phyloP scores from a whole-genome alignment of 805 yeast species.

The Suhomyces xylopsoci region DNA sequence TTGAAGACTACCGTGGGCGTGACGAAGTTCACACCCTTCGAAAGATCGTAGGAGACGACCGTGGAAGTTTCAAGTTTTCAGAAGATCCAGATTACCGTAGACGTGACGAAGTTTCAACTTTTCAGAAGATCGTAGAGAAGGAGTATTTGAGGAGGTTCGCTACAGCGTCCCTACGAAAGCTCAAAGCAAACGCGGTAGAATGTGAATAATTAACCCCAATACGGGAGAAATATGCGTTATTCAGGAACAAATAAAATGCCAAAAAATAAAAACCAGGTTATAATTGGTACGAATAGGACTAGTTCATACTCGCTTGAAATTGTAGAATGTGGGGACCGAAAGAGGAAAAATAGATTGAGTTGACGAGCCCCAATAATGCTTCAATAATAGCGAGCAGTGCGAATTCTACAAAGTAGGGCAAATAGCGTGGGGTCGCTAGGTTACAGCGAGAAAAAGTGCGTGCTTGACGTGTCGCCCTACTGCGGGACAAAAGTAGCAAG shows the following conservation, averaged over 20 bases:
- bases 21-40: no score
- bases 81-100: no score
- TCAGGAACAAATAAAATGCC: background rate
- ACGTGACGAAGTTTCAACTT: background rate
- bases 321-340: background rate
- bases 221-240: background rate
- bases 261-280: background rate
- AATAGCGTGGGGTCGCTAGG: background rate
- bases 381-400: background rate
- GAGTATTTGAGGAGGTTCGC: background rate
- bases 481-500: background rate
- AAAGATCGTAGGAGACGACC: no score
- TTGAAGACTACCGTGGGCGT: no score
- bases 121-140: background rate
- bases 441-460: background rate
- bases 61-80: no score
- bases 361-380: background rate
- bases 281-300: background rate
- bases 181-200: background rate
- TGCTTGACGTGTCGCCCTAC: background rate
- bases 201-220: background rate
- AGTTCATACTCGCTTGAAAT: background rate
- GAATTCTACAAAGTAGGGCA: background rate
- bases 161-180: background rate
- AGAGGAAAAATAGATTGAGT: background rate